Conservation (phyloP, 345 rosid genomes). For the thale cress (Arabidopsis thaliana) region DNA sequence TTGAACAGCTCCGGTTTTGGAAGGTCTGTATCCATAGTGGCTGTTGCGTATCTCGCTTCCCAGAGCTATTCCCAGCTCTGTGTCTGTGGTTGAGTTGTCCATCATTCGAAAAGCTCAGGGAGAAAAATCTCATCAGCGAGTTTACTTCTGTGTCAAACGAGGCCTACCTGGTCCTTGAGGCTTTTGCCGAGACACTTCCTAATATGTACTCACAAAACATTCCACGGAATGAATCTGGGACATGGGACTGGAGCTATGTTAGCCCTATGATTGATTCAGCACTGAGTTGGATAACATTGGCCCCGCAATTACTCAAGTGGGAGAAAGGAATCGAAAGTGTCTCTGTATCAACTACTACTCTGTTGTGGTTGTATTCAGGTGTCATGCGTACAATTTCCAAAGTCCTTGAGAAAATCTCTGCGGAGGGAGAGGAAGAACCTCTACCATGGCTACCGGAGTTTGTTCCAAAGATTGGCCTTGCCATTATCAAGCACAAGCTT, state of each 20-base stretch:
- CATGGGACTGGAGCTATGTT: slow-evolving; percentile 86
- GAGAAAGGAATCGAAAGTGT: slow-evolving; percentile 43
- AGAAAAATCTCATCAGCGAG: slow-evolving; percentile 61
- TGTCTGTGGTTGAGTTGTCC: slow-evolving; percentile 92
- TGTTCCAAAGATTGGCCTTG: slow-evolving; percentile 86
- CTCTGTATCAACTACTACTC: slow-evolving; percentile 46
- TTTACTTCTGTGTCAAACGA: slow-evolving; percentile 72
- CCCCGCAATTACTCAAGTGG: slow-evolving; percentile 52
- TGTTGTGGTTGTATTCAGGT: slow-evolving; percentile 76
- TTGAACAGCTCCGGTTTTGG: slow-evolving; percentile 89
- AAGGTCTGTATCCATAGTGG: slow-evolving; percentile 76
- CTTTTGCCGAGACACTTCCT: slow-evolving; percentile 78
- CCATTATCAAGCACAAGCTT: slow-evolving; percentile 63
- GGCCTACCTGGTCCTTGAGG: slow-evolving; percentile 77
- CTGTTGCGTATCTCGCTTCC: slow-evolving; percentile 64
- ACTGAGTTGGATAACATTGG: slow-evolving; percentile 65
- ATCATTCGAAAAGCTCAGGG: slow-evolving; percentile 61
- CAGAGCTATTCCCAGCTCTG: slow-evolving; percentile 76
- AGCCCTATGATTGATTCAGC: slow-evolving; percentile 79
- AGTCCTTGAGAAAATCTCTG: slow-evolving; percentile 67
- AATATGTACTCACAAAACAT: slow-evolving; percentile 53
- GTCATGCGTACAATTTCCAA: slow-evolving; percentile 67
- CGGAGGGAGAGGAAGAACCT: slow-evolving; percentile 43
- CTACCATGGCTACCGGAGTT: slow-evolving; percentile 85
- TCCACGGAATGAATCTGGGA: slow-evolving; percentile 42